Evolutionary conservation across 257 asterid species (phyloP), one percentile per base, ranked within the genome.

Genomic region (Solanum piurae): DNA sequence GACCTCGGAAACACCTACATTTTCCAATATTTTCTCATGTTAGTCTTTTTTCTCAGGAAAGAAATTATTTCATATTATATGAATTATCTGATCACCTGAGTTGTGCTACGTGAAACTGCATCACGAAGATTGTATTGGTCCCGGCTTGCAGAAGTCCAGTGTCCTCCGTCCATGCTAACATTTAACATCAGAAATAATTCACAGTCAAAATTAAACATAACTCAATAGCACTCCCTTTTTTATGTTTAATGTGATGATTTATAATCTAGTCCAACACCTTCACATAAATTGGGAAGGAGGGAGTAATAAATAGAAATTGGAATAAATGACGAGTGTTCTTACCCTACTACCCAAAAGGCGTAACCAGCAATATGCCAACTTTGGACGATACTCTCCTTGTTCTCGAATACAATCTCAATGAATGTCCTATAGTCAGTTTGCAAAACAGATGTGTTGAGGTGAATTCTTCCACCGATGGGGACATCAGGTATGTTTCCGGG

Each of bases 261-360:
- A 52, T 58, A 58, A 21, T 58, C 12, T 21, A 58, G 66, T 58
- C 66, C 14, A 49, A 14, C 60, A 49, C 3, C 60, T 52, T 52
- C 23, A 52, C 64, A 55, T 6, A 55, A 58, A 21, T 58, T 58
- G 66, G 5, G 27, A 58, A 0, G 2, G 25, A 55, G 66, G 27
- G 68, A 68, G 4, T 62, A 5, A 40, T 76, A 40, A 20, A 12
- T 38, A n/a, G 34, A 38, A 38, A 76, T 12, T 38, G 12, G n/a
- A 40, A 10, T n/a, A n/a, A 38, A n/a, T 40, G 60, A 77, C 13
- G 29, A 37, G 83, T 77, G 36, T 23, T 76, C 12, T 92, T 90
- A 96, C 99, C 99, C 99, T 83, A 96, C 99, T n/a, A 95, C 98
- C 58, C 90, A 96, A 88, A 96, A 96, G 23, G 95, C 88, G 86